phyloP scores from a whole-genome alignment of 805 yeast genomes.

The Ogataea zsoltii region DNA sequence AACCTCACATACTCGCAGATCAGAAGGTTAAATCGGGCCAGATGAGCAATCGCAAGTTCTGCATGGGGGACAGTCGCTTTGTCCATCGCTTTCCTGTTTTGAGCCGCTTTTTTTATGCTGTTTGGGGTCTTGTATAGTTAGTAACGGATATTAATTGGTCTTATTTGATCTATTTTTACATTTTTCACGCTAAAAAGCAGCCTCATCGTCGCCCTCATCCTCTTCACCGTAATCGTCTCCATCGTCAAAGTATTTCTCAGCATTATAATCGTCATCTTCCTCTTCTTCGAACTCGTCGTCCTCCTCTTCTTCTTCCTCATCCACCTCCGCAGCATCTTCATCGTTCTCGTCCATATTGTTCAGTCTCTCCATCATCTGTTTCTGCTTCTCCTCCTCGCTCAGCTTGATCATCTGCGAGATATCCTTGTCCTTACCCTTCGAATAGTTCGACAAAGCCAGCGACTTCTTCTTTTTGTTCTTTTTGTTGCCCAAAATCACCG shows the following conservation, averaged over 20 bases:
- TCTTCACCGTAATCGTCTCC: constrained; percentile 64
- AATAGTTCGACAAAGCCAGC: constrained; percentile 41
- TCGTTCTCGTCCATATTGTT: constrained; percentile 40
- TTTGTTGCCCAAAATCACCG: constrained; percentile 62
- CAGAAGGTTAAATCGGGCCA: constrained; percentile 18
- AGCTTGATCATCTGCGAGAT: constrained; percentile 29
- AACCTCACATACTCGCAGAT: constrained; percentile 25
- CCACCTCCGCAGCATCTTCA: constrained; percentile 45
- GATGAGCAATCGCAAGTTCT: neutral
- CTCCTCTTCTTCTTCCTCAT: constrained; percentile 53
- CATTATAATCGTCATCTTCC: constrained; percentile 78
- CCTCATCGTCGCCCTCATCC: constrained; percentile 67
- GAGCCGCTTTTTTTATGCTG: neutral
- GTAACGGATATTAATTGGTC: neutral
- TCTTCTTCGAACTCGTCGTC: constrained; percentile 74
- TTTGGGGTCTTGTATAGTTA: neutral
- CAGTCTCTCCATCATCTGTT: constrained; percentile 32
- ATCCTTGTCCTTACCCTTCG: constrained; percentile 41
- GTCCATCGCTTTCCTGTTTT: neutral
- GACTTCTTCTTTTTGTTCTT: constrained; percentile 54
- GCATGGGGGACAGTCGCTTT: no score
- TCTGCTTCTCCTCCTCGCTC: constrained; percentile 32
- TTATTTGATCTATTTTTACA: no score
- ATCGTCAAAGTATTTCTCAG: constrained; percentile 75
- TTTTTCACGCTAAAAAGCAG: constrained; percentile 50